Evolutionary conservation across 148 eudicot genomes (phyloP).

Genomic region (Chenopodium quinoa): DNA sequence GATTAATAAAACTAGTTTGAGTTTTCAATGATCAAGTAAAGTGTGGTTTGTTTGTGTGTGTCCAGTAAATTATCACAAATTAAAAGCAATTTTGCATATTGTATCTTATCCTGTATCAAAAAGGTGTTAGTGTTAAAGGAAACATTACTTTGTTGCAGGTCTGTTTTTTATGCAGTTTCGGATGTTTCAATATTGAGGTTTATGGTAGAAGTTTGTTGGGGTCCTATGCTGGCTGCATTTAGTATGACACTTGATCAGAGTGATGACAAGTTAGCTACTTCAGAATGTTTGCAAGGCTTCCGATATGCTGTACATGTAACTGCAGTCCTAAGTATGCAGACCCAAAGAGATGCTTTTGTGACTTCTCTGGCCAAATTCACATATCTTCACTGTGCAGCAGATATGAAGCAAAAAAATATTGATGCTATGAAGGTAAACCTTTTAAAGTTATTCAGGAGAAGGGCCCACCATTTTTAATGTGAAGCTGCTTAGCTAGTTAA

Average conservation of each 20-base stretch:
- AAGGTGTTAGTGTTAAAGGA: neutral
- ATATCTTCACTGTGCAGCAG: slow-evolving; percentile 89
- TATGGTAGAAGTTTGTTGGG: slow-evolving; percentile 99
- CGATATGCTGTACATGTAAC: slow-evolving; percentile 94
- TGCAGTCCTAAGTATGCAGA: slow-evolving; percentile 94
- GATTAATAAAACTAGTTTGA: neutral
- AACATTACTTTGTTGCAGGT: slow-evolving; percentile 48
- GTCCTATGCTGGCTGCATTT: slow-evolving; percentile 98
- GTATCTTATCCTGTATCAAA: neutral
- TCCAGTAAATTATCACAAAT: too few relatives aligned
- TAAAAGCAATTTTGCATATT: neutral
- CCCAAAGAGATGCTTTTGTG: slow-evolving; percentile 97
- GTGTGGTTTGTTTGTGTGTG: neutral
- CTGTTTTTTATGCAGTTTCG: slow-evolving; percentile 63
- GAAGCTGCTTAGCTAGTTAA: neutral
- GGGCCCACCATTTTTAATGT: neutral
- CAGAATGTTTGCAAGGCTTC: slow-evolving; percentile 86
- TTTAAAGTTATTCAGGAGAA: neutral
- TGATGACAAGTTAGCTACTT: slow-evolving; percentile 85
- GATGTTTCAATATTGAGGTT: slow-evolving; percentile 91
- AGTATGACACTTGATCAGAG: slow-evolving; percentile 97
- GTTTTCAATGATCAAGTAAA: neutral
- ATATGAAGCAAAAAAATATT: slow-evolving; percentile 95
- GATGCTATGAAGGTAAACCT: slow-evolving; percentile 88
- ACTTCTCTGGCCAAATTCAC: slow-evolving; percentile 96